Base-by-base conservation (phyloP, 2,329 filamentous ascomycete species). In the Aureobasidium sp. region DNA sequence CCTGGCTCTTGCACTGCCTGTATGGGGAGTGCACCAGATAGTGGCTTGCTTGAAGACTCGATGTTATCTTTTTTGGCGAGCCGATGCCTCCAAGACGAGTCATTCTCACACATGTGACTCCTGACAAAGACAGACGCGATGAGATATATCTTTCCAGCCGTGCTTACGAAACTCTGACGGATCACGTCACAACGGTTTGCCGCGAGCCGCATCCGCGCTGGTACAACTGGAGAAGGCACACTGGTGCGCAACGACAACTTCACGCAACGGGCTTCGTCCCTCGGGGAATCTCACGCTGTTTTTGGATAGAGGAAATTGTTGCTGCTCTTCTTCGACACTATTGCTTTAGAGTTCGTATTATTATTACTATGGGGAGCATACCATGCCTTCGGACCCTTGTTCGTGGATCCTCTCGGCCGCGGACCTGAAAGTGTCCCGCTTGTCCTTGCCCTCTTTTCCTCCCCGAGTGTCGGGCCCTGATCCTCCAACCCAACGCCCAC, bases 401-500 rank as follows among this genome's bases (percentile, higher is more conserved):
- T 23, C 52, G 9, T 27, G 23, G 23, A 9, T 56, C 36, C 50
- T 52, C 32, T 52, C 13, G 36, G 32, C 55, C 55, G 41, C 42
- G 55, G 55, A 47, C 29, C 41, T 47, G 41, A 27, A 34, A 20
- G 41, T 42, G 52, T 23, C 17, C 41, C 53, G 53, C 32, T 20
- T 47, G 17, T 20, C 9, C n/a, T 57, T 57, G 20, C 52, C 51
- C 34, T 41, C 39, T 5, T 29, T 34, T 37, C 9, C 12, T 29
- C 26, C 15, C 36, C 27, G 27, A 57, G 29, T 46, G 29, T 34
- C 29, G 41, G 37, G 32, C n/a, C 42, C 55, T 58, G 39, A 36
- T 46, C 41, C 53, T 57, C 41, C 42, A 37, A 32, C 42, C 47
- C 52, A 58, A 58, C 42, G 42, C 55, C 27, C 41, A 44, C 32